Evolutionary conservation across 2,329 filamentous ascomycete species (phyloP), one percentile per base, ranked within the genome.

Genomic region (Blastomyces silverae): DNA sequence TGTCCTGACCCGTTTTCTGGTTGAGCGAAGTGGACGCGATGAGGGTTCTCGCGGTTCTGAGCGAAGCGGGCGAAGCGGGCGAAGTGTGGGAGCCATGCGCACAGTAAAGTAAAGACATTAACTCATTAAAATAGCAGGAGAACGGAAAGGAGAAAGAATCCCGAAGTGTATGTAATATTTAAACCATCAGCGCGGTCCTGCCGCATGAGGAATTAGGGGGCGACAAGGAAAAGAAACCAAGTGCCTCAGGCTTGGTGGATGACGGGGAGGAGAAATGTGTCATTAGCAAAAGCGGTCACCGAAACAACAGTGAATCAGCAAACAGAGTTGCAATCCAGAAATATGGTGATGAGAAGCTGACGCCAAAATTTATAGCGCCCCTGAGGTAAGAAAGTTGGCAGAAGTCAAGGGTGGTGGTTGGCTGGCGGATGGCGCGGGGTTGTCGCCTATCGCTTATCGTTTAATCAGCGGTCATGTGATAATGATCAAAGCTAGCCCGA

Each of bases 1-100:
- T 37, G 75, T 74, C 53, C 72, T 66, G 37, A 78, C 73, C 62
- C 70, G 71, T 10, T 70, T 74, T 64, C 76, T 75, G 67, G 68
- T 76, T 37, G 72, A 71, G 39, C 77, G 76, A 50, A 76, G 64
- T 22, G 76, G 76, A 15, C 74, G 73, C 61, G 74, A 71, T 61
- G 69, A 70, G 48, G 66, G 67, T 42, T 53, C 65, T 20, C 42
- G 60, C 11, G 50, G 50, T 42, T 57, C 66, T 20, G 31, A 50
- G 17, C 42, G 50, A 39, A 31, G 46, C 2, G 22, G 22, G 20
- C 69, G 66, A 52, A 70, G 63, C 34, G 70, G 66, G 50, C 69
- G 71, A 55, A 67, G 66, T 22, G 68, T 70, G 28, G 72, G 69
- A 65, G 74, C 71, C 76, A 78, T 78, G 22, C 5, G 52, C 56